Evolutionary conservation across 2,329 filamentous ascomycete species (phyloP).

Genomic region (Diplodia sapinea): DNA sequence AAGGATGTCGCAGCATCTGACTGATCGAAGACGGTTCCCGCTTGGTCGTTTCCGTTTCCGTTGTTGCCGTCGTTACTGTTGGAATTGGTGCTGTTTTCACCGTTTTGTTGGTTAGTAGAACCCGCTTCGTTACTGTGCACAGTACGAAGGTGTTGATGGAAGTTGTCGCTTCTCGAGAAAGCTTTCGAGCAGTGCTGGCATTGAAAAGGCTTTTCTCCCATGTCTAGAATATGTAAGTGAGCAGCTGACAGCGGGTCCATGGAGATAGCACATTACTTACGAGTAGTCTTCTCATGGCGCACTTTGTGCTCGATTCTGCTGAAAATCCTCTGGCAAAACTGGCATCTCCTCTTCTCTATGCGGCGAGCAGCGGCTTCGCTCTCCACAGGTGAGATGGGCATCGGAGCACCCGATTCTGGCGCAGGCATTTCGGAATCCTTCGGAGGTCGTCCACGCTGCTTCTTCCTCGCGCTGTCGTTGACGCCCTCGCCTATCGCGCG

Average conservation of each 20-base stretch:
- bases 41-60: background rate
- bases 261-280: background rate
- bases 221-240: constrained; percentile 11
- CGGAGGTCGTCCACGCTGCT: constrained; percentile 10
- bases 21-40: constrained; percentile 14
- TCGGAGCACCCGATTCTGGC: background rate
- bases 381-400: constrained; percentile 3
- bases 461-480: constrained; percentile 11
- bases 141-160: constrained; percentile 25
- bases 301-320: constrained; percentile 29
- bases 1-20: constrained; percentile 15
- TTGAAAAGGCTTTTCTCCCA: constrained; percentile 27
- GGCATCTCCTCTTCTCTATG: constrained; percentile 26
- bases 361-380: constrained; percentile 12
- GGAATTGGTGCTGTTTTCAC: constrained; percentile 1
- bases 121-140: constrained; percentile 22
- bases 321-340: constrained; percentile 23
- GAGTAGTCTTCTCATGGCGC: constrained; percentile 28
- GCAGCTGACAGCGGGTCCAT: background rate
- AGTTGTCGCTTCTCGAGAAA: constrained; percentile 30
- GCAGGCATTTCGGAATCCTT: constrained; percentile 6
- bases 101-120: constrained; percentile 8
- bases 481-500: constrained; percentile 12
- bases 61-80: constrained; percentile 5
- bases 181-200: constrained; percentile 28